Conservation (phyloP, 257 asterid species). For the Salvia hispanica region DNA sequence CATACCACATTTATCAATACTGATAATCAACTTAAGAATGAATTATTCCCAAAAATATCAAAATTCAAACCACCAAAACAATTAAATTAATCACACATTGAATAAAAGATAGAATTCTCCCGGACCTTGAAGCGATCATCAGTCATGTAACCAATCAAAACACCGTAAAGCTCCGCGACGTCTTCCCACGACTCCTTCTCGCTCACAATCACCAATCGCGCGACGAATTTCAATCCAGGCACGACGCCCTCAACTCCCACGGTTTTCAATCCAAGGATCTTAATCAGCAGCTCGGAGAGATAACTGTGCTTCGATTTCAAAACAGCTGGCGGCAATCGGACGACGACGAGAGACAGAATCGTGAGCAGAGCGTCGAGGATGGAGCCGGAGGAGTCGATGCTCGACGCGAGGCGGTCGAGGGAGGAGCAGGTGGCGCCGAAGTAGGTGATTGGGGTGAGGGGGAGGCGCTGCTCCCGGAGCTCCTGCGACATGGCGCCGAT, state of each 20-base stretch:
- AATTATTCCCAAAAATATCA: neutral
- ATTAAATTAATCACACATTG: neutral
- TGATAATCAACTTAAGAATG: neutral
- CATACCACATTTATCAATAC: neutral
- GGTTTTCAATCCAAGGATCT: slow-evolving; percentile 43
- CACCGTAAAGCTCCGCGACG: slow-evolving; percentile 54
- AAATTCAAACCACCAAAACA: slow-evolving; percentile 10
- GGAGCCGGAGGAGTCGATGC: slow-evolving; percentile 52
- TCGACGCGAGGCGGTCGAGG: slow-evolving; percentile 59
- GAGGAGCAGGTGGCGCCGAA: slow-evolving; percentile 84
- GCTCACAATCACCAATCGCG: slow-evolving; percentile 54
- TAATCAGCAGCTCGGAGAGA: slow-evolving; percentile 51
- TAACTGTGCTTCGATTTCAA: slow-evolving; percentile 48
- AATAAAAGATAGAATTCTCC: neutral
- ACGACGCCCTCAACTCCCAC: slow-evolving; percentile 57
- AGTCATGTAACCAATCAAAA: slow-evolving; percentile 50
- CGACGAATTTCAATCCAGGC: slow-evolving; percentile 63
- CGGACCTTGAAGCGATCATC: slow-evolving; percentile 69
- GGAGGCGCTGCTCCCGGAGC: slow-evolving; percentile 61
- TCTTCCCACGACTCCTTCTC: slow-evolving; percentile 65
- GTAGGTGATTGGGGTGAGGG: slow-evolving; percentile 63
- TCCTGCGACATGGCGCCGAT: slow-evolving; percentile 82
- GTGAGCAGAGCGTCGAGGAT: slow-evolving; percentile 67
- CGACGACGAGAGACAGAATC: slow-evolving; percentile 56
- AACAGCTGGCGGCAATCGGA: slow-evolving; percentile 40